Conservation (phyloP, 768 basidiomycete genomes). For the Coprinopsis strossmayeri region DNA sequence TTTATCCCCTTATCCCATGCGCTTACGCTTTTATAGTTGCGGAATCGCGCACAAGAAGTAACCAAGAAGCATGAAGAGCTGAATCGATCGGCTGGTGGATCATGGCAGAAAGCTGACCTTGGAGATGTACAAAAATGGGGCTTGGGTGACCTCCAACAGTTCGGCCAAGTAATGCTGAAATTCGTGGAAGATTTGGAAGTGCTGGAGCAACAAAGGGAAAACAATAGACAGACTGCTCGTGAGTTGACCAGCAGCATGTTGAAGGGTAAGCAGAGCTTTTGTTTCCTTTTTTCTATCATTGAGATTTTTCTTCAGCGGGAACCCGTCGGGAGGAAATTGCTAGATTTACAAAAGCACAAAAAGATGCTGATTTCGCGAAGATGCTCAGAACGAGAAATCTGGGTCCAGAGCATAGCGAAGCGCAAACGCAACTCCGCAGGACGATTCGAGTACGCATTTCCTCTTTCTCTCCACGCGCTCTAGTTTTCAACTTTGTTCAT, state of each 20-base stretch:
- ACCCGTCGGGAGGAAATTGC: conserved; percentile 80
- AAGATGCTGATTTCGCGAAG: conserved; percentile 73
- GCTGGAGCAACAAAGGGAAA: conserved; percentile 35
- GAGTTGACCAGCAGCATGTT: conserved; percentile 62
- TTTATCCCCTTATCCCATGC: not conserved
- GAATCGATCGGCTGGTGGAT: conserved; percentile 31
- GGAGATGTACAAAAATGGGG: conserved; percentile 44
- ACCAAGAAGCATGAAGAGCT: conserved; percentile 28
- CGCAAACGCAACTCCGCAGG: conserved; percentile 69
- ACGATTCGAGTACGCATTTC: conserved; percentile 53
- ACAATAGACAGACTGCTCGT: conserved; percentile 36
- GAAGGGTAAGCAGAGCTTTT: too few species aligned
- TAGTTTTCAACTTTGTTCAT: conserved; percentile 3
- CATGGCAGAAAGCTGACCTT: conserved; percentile 38
- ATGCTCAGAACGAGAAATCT: conserved; percentile 69
- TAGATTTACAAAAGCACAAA: conserved; percentile 71
- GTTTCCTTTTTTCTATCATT: too few species aligned
- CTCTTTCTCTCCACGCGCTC: not conserved
- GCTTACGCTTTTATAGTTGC: conserved; percentile 31
- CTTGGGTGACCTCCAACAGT: conserved; percentile 44
- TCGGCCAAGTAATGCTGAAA: conserved; percentile 40
- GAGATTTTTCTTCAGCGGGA: conserved; percentile 58
- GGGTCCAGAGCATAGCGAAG: conserved; percentile 85
- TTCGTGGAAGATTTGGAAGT: conserved; percentile 47
- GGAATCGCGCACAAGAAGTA: conserved; percentile 30